Evolutionary conservation across 2,329 filamentous ascomycete species (phyloP), one percentile per base, ranked within the genome.

Genomic region (Phaeoacremonium minimum): DNA sequence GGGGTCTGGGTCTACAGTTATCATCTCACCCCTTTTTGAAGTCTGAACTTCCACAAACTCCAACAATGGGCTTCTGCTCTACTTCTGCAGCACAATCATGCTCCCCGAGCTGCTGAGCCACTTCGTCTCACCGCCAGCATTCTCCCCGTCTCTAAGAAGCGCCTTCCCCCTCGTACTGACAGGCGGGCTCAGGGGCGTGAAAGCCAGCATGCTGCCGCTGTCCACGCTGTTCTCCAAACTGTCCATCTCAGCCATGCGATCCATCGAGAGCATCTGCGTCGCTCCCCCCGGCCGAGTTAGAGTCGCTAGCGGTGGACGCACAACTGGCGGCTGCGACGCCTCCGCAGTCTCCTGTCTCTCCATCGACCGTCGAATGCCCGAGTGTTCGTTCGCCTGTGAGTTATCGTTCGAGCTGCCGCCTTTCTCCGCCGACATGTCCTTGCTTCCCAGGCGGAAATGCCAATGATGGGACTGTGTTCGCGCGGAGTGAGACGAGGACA

Each of bases 391-490:
- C 9, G 22, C 9, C n/a, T n/a, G 9, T n/a, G 22, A 26, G n/a
- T 9, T 26, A n/a, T 26, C 22, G n/a, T 26, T 26, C 9, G 22
- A 26, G n/a, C 22, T n/a, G 9, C n/a, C 22, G 9, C 22, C 22
- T 9, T 26, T 26, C 22, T 26, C 22, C 22, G 22, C 22, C 22
- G 22, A n/a, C 22, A 3, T n/a, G 22, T 20, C 28, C 28, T 32
- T 38, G 15, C 28, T 41, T 11, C 15, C 36, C 17, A 39, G 17
- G 28, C 37, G 26, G 31, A 15, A 17, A 33, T 20, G 35, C 34
- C 28, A 37, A 14, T 0, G 16, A 14, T 30, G 33, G 33, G 6
- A 28, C 12, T 22, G 33, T 11, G 33, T 4, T n/a, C n/a, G n/a
- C n/a, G n/a, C n/a, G n/a, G n/a, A n/a, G n/a, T n/a, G n/a, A 9